A percentile compares a stretch with the other conserved stretches of the same genome.
phyloP scores from a whole-genome alignment of 441 rosid species.

The Gossypium davidsonii region DNA sequence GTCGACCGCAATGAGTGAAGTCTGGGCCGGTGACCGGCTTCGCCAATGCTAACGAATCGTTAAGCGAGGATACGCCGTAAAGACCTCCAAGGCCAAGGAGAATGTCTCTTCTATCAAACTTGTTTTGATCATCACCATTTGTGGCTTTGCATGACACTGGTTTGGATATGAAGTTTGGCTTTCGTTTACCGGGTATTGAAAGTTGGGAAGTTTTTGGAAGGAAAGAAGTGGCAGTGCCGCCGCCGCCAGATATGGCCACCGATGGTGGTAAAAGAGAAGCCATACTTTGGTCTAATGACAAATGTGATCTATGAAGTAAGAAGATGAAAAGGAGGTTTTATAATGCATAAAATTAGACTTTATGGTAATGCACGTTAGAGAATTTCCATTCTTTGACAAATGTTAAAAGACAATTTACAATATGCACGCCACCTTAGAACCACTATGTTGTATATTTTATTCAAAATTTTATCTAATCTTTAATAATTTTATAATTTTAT shows the following conservation, averaged over 20 bases:
- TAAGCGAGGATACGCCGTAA: constrained; percentile 26
- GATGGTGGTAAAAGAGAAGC: constrained; percentile 22
- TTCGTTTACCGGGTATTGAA: constrained; percentile 10
- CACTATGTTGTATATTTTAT: neutral
- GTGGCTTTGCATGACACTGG: constrained; percentile 26
- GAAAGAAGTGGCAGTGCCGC: constrained; percentile 11
- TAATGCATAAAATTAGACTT: constrained; percentile 8
- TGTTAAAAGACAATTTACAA: neutral
- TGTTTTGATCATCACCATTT: constrained; percentile 21
- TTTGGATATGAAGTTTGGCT: neutral
- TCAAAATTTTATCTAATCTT: too few species aligned
- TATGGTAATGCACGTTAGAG: neutral
- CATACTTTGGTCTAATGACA: constrained; percentile 22
- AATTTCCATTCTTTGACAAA: neutral
- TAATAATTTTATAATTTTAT: too few species aligned
- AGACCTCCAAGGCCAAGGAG: constrained; percentile 46
- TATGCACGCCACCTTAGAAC: neutral
- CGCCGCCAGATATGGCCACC: constrained; percentile 1
- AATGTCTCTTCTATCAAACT: constrained; percentile 42
- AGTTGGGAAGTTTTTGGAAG: constrained; percentile 25
- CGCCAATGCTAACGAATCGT: constrained; percentile 24
- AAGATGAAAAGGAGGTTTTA: constrained; percentile 9
- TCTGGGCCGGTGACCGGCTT: constrained; percentile 37
- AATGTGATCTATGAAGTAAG: neutral
- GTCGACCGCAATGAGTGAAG: constrained; percentile 27